Percentiles rank a stretch among this genome's conserved stretches.
Evolutionary conservation across 306 rosid genomes (phyloP).

Genomic region (Begonia peltatifolia): DNA sequence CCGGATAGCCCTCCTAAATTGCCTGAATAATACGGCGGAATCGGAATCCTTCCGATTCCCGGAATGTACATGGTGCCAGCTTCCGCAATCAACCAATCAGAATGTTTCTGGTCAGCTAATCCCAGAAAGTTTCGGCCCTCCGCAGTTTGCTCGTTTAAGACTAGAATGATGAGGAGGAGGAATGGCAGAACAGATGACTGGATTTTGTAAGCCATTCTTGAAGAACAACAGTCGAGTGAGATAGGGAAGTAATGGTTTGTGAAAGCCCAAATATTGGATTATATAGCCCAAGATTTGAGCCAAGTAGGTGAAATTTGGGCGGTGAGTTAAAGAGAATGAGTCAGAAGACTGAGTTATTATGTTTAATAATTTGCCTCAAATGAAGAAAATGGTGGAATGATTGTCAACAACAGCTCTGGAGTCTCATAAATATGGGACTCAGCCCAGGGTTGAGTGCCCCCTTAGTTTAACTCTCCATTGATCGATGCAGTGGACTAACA

Average conservation of each 20-base stretch:
- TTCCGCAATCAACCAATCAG: neutral
- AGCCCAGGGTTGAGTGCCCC: no score
- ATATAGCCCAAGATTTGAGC: neutral
- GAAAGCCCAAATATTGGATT: neutral
- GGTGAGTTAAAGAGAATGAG: neutral
- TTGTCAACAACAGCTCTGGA: no score
- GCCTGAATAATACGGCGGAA: neutral
- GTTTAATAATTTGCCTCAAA: no score
- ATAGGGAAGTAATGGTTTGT: neutral
- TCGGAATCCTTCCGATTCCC: neutral
- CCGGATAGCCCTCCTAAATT: neutral
- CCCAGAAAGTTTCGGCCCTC: neutral
- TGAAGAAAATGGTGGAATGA: no score
- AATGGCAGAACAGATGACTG: neutral
- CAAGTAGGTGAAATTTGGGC: neutral
- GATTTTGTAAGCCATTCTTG: neutral
- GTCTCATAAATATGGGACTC: no score
- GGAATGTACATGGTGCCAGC: slow-evolving; percentile 2
- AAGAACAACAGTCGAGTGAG: neutral
- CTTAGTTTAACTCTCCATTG: no score
- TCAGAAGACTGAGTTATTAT: no score
- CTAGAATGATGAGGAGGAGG: neutral
- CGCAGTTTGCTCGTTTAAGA: neutral
- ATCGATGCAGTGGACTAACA: no score
- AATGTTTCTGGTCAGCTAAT: neutral